phyloP scores from a whole-genome alignment of 257 asterid species.

The Sherardia arvensis region DNA sequence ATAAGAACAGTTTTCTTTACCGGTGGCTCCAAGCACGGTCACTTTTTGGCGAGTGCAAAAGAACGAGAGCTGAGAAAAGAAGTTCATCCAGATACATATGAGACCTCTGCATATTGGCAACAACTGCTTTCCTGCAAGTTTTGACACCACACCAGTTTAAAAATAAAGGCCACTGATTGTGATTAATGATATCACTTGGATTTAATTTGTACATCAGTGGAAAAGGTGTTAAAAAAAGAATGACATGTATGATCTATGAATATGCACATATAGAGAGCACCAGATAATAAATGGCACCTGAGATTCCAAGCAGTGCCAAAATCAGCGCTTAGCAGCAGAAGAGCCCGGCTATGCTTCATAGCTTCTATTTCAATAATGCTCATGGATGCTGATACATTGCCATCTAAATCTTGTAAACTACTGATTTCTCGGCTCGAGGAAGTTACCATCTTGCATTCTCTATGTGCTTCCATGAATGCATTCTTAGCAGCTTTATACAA shows the following conservation, averaged over 20 bases:
- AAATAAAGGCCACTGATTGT: not conserved
- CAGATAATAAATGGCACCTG: constrained; percentile 33
- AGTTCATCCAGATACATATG: constrained; percentile 60
- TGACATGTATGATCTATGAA: not conserved
- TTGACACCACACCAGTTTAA: not conserved
- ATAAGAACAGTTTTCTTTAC: constrained; percentile 23
- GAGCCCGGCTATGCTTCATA: constrained; percentile 80
- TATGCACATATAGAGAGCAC: not conserved
- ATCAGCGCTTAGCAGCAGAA: constrained; percentile 75
- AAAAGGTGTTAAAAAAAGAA: not conserved
- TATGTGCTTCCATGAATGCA: constrained; percentile 54
- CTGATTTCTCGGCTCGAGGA: constrained; percentile 17
- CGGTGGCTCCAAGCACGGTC: constrained; percentile 95
- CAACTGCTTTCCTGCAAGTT: constrained; percentile 52
- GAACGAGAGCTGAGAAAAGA: constrained; percentile 50
- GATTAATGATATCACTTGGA: not conserved
- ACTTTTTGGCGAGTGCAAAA: constrained; percentile 82
- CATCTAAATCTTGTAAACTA: constrained; percentile 13
- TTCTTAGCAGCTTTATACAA: constrained; percentile 56
- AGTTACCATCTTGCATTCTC: constrained; percentile 26
- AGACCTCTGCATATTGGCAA: constrained; percentile 39
- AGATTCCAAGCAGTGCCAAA: constrained; percentile 93
- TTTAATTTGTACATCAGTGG: not conserved
- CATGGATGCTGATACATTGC: constrained; percentile 11
- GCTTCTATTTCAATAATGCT: constrained; percentile 39